Conservation (phyloP, 2,329 filamentous ascomycete species). For the Fusarium bactridioides region DNA sequence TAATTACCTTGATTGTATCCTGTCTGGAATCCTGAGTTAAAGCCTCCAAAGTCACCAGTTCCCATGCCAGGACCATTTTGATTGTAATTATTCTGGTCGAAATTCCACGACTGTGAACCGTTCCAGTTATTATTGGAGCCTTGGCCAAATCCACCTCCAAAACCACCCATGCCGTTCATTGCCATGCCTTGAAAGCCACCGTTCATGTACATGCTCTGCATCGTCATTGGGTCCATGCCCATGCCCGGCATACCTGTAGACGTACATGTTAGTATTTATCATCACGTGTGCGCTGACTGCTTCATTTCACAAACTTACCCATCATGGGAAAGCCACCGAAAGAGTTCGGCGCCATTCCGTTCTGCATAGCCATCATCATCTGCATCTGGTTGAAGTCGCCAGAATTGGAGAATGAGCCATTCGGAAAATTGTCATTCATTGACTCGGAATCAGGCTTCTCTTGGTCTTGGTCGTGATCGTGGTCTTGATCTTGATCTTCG, state of each 20-base stretch:
- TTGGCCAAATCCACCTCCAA: constrained; percentile 67
- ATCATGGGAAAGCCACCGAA: constrained; percentile 79
- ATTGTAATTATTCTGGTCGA: constrained; percentile 89
- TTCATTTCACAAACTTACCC: constrained; percentile 68
- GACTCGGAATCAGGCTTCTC: constrained; percentile 48
- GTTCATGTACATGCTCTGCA: constrained; percentile 82
- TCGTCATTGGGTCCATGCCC: constrained; percentile 82
- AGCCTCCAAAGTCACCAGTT: constrained; percentile 80
- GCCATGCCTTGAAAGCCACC: constrained; percentile 81
- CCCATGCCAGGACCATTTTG: constrained; percentile 84
- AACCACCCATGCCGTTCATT: constrained; percentile 79
- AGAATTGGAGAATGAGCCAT: constrained; percentile 67
- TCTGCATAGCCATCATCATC: constrained; percentile 80
- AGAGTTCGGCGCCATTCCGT: constrained; percentile 65
- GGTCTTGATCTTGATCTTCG: constrained; percentile 42
- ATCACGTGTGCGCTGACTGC: neutral
- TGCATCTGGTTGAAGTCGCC: constrained; percentile 81
- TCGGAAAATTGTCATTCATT: constrained; percentile 59
- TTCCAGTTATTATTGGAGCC: constrained; percentile 82
- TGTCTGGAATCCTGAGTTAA: constrained; percentile 80
- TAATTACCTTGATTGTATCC: constrained; percentile 86
- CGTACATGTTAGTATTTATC: constrained; percentile 41
- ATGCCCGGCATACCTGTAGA: constrained; percentile 77
- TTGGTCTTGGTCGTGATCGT: constrained; percentile 20
- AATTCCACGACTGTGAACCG: constrained; percentile 83